Percentiles rank a stretch among this genome's conserved stretches.
These are phyloP conservation scores for Nemania sp. DNA, from an alignment of 2,329 filamentous ascomycete species.

Conservation along the genomic window DNA sequence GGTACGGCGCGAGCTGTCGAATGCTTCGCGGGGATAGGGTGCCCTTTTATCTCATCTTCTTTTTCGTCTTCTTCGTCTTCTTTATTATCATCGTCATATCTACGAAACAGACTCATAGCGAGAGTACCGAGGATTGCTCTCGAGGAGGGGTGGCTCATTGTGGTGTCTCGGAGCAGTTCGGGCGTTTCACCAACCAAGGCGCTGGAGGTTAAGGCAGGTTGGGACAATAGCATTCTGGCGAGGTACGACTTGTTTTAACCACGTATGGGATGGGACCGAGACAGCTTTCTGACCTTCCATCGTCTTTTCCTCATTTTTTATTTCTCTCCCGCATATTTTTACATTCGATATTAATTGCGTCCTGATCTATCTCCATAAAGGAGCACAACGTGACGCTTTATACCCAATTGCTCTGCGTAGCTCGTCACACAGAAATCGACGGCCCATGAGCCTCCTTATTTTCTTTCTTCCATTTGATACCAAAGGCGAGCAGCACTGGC, in stretches of 20 bases:
- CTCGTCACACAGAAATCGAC: slow-evolving; percentile 6
- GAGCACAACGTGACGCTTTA: slow-evolving; percentile 15
- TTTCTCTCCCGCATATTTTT: neutral
- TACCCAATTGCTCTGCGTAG: slow-evolving; percentile 2
- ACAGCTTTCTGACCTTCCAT: neutral
- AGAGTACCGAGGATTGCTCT: slow-evolving; percentile 1
- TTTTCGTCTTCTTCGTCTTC: neutral
- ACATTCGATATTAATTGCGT: neutral
- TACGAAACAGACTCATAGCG: slow-evolving; percentile 7
- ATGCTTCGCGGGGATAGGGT: neutral
- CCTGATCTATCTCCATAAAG: slow-evolving; percentile 14
- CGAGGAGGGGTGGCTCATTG: neutral
- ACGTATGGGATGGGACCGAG: slow-evolving; percentile 1
- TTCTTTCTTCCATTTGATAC: slow-evolving; percentile 8
- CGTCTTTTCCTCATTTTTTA: neutral
- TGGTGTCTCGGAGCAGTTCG: neutral
- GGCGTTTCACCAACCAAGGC: slow-evolving; percentile 17
- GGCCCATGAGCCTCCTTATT: neutral
- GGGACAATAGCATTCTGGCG: slow-evolving; percentile 1
- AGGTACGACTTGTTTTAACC: neutral
- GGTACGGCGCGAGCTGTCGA: no score
- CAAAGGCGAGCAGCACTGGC: slow-evolving; percentile 7
- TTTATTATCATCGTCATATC: no score
- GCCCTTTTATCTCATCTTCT: neutral
- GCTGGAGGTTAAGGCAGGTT: slow-evolving; percentile 8